These are phyloP conservation scores for Camellia oleifera DNA, from an alignment of 179 eudicot species.

Conservation along the genomic window DNA sequence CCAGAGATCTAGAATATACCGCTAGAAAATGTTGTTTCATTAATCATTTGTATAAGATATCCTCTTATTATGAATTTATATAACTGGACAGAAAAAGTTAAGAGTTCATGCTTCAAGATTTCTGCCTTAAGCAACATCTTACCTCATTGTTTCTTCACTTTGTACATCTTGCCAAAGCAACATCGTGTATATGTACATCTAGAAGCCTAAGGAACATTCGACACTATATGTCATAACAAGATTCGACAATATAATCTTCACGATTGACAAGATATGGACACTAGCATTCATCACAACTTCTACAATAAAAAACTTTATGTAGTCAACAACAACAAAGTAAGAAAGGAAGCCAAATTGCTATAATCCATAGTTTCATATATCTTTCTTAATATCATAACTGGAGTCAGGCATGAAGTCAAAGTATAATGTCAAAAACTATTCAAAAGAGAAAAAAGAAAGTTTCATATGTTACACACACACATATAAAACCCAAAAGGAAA, in stretches of 20 bases:
- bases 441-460: not conserved
- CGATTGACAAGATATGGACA: too few relatives aligned
- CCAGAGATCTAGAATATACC: too few relatives aligned
- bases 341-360: not conserved
- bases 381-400: not conserved
- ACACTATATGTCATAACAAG: too few relatives aligned
- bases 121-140: not conserved
- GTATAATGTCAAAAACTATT: not conserved
- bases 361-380: not conserved
- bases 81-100: not conserved
- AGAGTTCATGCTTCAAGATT: not conserved
- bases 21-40: too few relatives aligned
- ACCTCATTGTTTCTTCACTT: not conserved
- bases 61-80: not conserved
- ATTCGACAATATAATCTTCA: too few relatives aligned
- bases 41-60: too few relatives aligned
- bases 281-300: too few relatives aligned
- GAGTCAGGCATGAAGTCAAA: not conserved
- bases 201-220: too few relatives aligned
- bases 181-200: not conserved
- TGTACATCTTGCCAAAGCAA: not conserved
- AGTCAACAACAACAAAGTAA: not conserved
- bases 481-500: not conserved
- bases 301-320: too few relatives aligned
- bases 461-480: not conserved